Conservation (phyloP, 2,329 filamentous ascomycete species). For the Aspergillus fructus region DNA sequence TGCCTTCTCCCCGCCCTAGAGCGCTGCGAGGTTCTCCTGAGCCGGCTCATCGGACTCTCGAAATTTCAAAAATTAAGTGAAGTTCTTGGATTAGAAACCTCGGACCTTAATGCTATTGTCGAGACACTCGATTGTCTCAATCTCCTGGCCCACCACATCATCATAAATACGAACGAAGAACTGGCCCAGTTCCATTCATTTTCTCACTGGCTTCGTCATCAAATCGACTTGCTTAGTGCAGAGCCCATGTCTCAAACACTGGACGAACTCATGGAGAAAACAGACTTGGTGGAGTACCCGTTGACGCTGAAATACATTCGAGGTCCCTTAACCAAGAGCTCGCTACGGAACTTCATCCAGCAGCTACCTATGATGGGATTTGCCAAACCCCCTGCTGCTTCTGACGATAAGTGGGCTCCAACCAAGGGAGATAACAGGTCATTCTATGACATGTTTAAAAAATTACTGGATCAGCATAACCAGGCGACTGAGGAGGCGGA, state of each 20-base stretch:
- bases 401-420: slow-evolving; percentile 40
- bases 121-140: slow-evolving; percentile 75
- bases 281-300: slow-evolving; percentile 70
- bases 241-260: slow-evolving; percentile 56
- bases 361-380: slow-evolving; percentile 37
- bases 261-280: slow-evolving; percentile 75
- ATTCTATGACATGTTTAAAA: slow-evolving; percentile 49
- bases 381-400: slow-evolving; percentile 23
- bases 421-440: slow-evolving; percentile 36
- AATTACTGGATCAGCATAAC: slow-evolving; percentile 52
- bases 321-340: slow-evolving; percentile 65
- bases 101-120: slow-evolving; percentile 60
- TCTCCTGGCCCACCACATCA: slow-evolving; percentile 70
- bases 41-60: slow-evolving; percentile 78
- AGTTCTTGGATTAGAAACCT: slow-evolving; percentile 64
- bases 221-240: slow-evolving; percentile 75
- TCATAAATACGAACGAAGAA: slow-evolving; percentile 72
- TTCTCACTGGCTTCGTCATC: slow-evolving; percentile 77
- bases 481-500: slow-evolving; percentile 49
- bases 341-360: slow-evolving; percentile 59
- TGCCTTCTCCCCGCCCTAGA: slow-evolving; percentile 87
- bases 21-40: slow-evolving; percentile 75
- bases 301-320: slow-evolving; percentile 77
- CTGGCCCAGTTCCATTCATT: slow-evolving; percentile 75
- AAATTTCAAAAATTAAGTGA: slow-evolving; percentile 70